Conservation (phyloP, 2,329 filamentous ascomycete species). For the Aspergillus pseudoterreus region DNA sequence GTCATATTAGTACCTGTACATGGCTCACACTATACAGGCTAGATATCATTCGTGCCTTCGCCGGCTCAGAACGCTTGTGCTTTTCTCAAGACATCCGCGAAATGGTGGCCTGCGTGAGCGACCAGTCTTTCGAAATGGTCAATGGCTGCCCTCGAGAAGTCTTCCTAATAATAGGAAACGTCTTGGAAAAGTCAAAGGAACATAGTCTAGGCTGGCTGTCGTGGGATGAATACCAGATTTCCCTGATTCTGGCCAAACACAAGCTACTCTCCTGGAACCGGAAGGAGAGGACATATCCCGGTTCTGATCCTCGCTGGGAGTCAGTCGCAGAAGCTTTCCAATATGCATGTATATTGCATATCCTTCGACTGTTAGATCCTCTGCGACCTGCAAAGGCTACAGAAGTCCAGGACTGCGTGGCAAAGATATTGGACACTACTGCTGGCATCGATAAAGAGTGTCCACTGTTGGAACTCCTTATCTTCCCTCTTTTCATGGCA, state of each 20-base stretch:
- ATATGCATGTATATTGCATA: constrained; percentile 25
- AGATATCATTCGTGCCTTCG: constrained; percentile 29
- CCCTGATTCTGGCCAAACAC: constrained; percentile 13
- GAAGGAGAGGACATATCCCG: constrained; percentile 19
- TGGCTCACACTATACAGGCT: constrained; percentile 14
- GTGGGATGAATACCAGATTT: constrained; percentile 16
- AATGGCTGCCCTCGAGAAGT: constrained; percentile 29
- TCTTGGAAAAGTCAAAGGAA: constrained; percentile 25
- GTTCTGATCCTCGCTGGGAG: constrained; percentile 21
- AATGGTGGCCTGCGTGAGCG: constrained; percentile 20
- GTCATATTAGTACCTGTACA: neutral
- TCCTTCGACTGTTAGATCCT: constrained; percentile 23
- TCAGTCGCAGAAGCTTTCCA: constrained; percentile 24
- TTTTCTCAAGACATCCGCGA: constrained; percentile 26
- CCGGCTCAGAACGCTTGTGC: constrained; percentile 23
- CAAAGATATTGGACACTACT: constrained; percentile 23
- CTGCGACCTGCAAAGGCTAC: constrained; percentile 14
- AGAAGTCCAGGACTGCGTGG: constrained; percentile 25
- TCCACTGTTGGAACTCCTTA: constrained; percentile 23
- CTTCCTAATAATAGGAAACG: constrained; percentile 26
- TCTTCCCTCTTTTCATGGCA: constrained; percentile 29
- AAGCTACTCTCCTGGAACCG: constrained; percentile 23
- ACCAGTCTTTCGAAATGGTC: constrained; percentile 25
- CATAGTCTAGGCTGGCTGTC: constrained; percentile 18
- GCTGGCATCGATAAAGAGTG: constrained; percentile 20